Percentiles rank a stretch among this genome's conserved stretches.
Conservation (phyloP, 129 eudicot genomes). For the Silybum marianum region DNA sequence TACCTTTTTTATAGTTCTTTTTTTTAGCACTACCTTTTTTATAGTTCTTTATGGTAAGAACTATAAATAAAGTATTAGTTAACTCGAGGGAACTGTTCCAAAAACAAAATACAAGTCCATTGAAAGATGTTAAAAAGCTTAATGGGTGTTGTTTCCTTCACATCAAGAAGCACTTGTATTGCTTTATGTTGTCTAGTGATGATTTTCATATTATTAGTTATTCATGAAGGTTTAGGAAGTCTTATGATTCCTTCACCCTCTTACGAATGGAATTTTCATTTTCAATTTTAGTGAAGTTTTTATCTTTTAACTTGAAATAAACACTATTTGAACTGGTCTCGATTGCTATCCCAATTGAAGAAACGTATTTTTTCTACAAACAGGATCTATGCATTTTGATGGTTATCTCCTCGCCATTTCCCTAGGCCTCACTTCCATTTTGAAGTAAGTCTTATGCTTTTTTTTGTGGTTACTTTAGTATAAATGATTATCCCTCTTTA, state of each 20-base stretch:
- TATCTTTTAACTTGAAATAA: background rate
- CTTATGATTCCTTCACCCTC: conserved; percentile 6
- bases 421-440: conserved; percentile 66
- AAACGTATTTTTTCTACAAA: conserved; percentile 10
- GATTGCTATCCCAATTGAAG: background rate
- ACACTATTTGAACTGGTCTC: conserved; percentile 7
- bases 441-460: conserved; percentile 61
- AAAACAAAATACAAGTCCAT: background rate
- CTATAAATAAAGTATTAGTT: background rate
- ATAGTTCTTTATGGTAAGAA: background rate
- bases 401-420: conserved; percentile 82
- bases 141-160: background rate
- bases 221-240: background rate
- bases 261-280: background rate
- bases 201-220: background rate
- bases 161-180: background rate
- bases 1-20: background rate
- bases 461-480: conserved; percentile 8
- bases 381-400: conserved; percentile 64
- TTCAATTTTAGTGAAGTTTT: background rate
- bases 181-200: background rate
- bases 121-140: background rate
- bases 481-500: background rate
- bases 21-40: too few relatives aligned
- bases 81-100: background rate